Conservation (phyloP, 228 moss, liverwort and hornwort genomes). For the Sphagnum fallax region DNA sequence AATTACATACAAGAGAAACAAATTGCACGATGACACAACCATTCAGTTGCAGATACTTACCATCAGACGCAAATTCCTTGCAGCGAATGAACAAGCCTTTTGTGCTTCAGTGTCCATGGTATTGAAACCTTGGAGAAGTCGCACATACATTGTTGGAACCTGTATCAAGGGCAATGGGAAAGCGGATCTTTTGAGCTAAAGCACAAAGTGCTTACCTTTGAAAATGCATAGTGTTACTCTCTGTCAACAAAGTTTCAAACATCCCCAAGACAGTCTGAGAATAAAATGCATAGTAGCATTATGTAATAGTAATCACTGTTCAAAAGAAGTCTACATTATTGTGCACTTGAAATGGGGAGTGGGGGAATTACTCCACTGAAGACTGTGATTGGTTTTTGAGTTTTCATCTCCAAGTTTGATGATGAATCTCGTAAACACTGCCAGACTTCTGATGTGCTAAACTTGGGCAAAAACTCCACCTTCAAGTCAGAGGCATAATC, state of each 20-base stretch:
- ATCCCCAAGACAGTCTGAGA: too few relatives aligned
- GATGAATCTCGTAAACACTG: conserved; percentile 64
- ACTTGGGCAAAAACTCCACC: conserved; percentile 82
- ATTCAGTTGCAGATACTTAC: conserved; percentile 8
- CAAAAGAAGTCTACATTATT: neutral
- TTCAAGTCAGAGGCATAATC: conserved; percentile 3
- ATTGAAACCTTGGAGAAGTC: conserved; percentile 51
- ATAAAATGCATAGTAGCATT: too few relatives aligned
- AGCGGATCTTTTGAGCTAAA: neutral
- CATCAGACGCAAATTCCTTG: conserved; percentile 41
- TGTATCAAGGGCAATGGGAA: conserved; percentile 10
- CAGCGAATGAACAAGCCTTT: conserved; percentile 34
- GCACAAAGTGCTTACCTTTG: neutral
- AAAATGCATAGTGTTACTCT: neutral
- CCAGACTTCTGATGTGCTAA: conserved; percentile 84
- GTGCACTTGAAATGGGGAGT: neutral
- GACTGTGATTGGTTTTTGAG: conserved; percentile 52
- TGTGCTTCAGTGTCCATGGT: conserved; percentile 29
- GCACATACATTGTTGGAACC: conserved; percentile 87
- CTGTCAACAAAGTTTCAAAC: neutral
- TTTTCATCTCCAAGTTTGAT: conserved; percentile 22
- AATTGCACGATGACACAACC: too few relatives aligned
- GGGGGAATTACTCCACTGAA: conserved; percentile 68
- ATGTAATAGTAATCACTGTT: neutral
- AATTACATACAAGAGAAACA: too few relatives aligned